Evolutionary conservation across 1,139 yeast genomes (phyloP), one percentile per base, ranked within the genome.

Genomic region (Debaryomyces sp.): DNA sequence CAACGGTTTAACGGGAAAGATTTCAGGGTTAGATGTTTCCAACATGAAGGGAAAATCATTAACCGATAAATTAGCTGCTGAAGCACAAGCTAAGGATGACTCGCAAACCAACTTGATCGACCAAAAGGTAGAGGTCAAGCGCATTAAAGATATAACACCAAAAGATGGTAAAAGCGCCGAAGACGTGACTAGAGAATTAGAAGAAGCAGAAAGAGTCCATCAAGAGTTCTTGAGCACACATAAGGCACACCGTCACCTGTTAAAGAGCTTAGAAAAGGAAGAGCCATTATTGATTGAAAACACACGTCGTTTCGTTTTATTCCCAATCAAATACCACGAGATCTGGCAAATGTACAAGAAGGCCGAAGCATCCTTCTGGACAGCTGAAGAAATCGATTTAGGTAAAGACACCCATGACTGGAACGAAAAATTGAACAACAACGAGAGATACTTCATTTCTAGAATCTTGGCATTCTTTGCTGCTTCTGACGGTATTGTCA

Each of bases 321-420:
- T 94, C 85, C 99, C 99, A 56, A 91, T 94, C 74, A 89, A 89
- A 74, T 95, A 91, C 77, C 95, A 92, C 68, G 98, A 94, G 75
- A 89, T 95, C 64, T 94, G 99, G 98, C 96, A 92, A 71, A 94
- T 96, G 82, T 94, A 94, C 77, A 94, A 94, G 79, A 91, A 92
- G 75, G 97, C 98, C 39, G 99, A 94, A 78, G 98, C 99, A 22
- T 90, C 97, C 10, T 94, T 94, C 81, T 94, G 99, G 99, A 94
- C 99, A 45, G 97, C 99, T 48, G 99, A 94, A 77, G 99, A 94
- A 76, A 91, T 95, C 59, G 99, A 94, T 71, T 80, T 94, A 59
- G 85, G 96, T 54, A 94, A 94, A 78, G 99, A 94, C 69, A 67
- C 80, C 54, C 81, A 80, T 62, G 98, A 94, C 75, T 92, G 98